A percentile compares a stretch with the other conserved stretches of the same genome.
These are phyloP conservation scores for Aspergillus hancockii DNA, from an alignment of 495 filamentous ascomycete genomes.

Conservation along the genomic window DNA sequence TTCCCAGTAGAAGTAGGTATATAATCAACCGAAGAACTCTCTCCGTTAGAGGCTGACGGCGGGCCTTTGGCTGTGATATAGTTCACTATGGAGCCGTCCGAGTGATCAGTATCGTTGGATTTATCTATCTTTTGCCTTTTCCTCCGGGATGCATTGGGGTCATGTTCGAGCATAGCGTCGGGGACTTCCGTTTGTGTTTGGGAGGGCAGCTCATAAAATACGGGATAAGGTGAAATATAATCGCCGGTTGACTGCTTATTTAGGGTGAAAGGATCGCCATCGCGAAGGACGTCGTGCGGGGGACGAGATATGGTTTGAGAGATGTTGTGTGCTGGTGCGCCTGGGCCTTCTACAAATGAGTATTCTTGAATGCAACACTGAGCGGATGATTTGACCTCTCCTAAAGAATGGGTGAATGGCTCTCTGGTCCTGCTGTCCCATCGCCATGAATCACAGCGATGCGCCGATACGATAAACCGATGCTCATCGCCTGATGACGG, in stretches of 20 bases:
- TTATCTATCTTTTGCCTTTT: conserved; percentile 56
- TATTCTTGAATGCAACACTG: background rate
- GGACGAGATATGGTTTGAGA: background rate
- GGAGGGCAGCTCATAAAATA: conserved; percentile 5
- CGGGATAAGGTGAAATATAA: conserved; percentile 7
- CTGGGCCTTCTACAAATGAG: conserved; percentile 30
- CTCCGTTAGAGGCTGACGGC: background rate
- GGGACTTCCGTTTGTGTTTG: conserved; percentile 2
- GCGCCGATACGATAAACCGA: conserved; percentile 26
- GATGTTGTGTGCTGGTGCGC: conserved; percentile 14
- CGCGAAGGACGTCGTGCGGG: background rate
- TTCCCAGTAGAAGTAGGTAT: background rate
- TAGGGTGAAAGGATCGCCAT: background rate
- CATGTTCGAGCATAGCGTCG: conserved; percentile 31
- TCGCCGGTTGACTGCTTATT: background rate
- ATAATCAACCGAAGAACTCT: background rate
- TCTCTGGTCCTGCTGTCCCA: conserved; percentile 43
- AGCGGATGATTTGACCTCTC: conserved; percentile 29
- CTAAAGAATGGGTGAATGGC: conserved; percentile 47
- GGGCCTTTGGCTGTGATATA: background rate
- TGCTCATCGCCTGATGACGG: conserved; percentile 22
- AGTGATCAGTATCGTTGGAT: conserved; percentile 12
- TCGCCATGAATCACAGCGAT: conserved; percentile 36
- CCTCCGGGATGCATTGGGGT: conserved; percentile 43
- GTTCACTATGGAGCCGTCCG: conserved; percentile 2